These are phyloP conservation scores for Arthrobotrys megalospora DNA, from an alignment of 2,329 filamentous ascomycete genomes.

Conservation along the genomic window DNA sequence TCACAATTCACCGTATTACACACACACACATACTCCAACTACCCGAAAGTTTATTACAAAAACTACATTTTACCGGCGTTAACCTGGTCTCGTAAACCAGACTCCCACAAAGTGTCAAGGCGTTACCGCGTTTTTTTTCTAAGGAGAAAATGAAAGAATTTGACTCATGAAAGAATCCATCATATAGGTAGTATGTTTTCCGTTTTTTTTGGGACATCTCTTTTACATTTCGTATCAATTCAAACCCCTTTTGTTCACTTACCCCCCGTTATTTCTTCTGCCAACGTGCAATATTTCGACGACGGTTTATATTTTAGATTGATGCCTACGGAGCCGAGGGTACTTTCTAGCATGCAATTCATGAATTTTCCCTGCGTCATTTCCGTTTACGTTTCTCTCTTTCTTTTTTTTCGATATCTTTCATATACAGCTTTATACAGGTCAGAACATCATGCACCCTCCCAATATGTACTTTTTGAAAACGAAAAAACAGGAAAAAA, in stretches of 20 bases:
- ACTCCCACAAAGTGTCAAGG: conserved; percentile 17
- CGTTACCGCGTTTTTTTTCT: conserved; percentile 13
- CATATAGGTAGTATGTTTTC: neutral
- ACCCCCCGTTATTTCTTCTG: neutral
- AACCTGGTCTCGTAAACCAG: conserved; percentile 21
- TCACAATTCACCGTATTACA: neutral
- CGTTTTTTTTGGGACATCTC: neutral
- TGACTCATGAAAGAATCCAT: conserved; percentile 24
- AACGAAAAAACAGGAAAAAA: too few relatives aligned
- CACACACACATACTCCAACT: neutral
- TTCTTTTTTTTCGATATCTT: neutral
- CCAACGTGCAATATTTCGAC: neutral
- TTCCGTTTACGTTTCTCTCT: too few relatives aligned
- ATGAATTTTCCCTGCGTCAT: too few relatives aligned
- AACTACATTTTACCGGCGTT: conserved; percentile 28
- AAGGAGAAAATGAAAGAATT: conserved; percentile 25
- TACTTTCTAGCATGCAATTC: neutral
- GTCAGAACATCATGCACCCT: neutral
- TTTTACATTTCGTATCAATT: too few relatives aligned
- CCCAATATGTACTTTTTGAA: too few relatives aligned
- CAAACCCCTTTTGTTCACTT: neutral
- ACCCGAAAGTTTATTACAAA: neutral
- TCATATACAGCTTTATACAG: neutral
- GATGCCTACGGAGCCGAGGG: neutral
- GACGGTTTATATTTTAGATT: neutral